phyloP scores from a whole-genome alignment of 768 basidiomycete genomes.

The Pluteus cervinus region DNA sequence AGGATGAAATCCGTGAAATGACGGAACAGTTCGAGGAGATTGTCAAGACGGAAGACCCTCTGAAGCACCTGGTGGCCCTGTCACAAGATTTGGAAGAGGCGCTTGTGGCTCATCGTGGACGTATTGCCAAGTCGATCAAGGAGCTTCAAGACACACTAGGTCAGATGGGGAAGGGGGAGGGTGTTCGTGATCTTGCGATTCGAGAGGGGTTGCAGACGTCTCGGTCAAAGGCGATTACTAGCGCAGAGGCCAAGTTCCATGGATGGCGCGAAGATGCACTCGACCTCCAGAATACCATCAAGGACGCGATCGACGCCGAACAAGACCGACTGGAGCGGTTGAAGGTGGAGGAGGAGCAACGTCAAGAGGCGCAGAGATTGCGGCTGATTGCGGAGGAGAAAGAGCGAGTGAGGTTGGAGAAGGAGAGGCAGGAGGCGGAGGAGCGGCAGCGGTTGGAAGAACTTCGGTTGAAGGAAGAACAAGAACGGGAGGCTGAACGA shows the following conservation, averaged over 20 bases:
- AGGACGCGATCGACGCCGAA: constrained; percentile 37
- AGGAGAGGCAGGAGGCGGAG: constrained; percentile 22
- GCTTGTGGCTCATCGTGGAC: constrained; percentile 25
- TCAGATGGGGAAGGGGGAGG: constrained; percentile 45
- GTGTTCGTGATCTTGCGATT: constrained; percentile 34
- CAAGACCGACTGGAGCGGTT: constrained; percentile 32
- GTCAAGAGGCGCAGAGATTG: constrained; percentile 27
- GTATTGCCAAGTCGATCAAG: constrained; percentile 42
- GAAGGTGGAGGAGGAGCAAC: constrained; percentile 26
- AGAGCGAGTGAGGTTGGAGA: constrained; percentile 26
- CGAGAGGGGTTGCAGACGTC: constrained; percentile 42
- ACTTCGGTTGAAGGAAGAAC: constrained; percentile 14
- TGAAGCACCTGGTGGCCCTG: constrained; percentile 30
- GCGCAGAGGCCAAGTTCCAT: constrained; percentile 40
- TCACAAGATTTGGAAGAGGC: constrained; percentile 28
- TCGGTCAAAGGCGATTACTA: constrained; percentile 44
- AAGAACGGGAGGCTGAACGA: constrained; percentile 18
- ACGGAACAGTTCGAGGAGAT: constrained; percentile 27
- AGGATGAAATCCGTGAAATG: constrained; percentile 32
- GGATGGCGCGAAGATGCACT: constrained; percentile 42
- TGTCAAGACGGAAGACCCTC: constrained; percentile 19
- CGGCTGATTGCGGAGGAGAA: constrained; percentile 29
- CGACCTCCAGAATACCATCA: constrained; percentile 32
- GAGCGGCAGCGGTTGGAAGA: constrained; percentile 17
- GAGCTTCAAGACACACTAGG: constrained; percentile 49